phyloP scores from a whole-genome alignment of 805 yeast species.

The Schwanniomyces pseudopolymorphus region DNA sequence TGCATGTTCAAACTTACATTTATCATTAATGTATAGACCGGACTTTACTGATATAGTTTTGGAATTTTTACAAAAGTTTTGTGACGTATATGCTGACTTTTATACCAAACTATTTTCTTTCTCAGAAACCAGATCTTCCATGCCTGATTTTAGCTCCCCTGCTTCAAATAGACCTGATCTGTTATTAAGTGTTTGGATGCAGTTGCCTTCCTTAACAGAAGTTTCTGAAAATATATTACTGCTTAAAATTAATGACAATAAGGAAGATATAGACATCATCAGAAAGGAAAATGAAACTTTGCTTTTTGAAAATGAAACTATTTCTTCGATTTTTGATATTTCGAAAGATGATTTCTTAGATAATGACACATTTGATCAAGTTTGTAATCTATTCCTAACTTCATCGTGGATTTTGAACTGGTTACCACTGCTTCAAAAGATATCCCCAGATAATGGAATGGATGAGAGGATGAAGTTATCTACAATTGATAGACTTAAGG shows the following conservation, averaged over 20 bases:
- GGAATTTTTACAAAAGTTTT: constrained; percentile 33
- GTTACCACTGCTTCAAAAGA: constrained; percentile 56
- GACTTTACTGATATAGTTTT: constrained; percentile 51
- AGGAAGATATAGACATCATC: constrained; percentile 11
- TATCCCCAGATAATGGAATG: constrained; percentile 27
- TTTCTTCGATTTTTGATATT: constrained; percentile 26
- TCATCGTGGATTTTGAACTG: constrained; percentile 57
- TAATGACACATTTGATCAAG: constrained; percentile 47
- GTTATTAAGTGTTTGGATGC: constrained; percentile 34
- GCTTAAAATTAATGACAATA: constrained; percentile 11
- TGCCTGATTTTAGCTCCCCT: constrained; percentile 3
- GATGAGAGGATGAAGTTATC: constrained; percentile 16
- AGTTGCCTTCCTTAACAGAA: constrained; percentile 27
- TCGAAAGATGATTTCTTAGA: constrained; percentile 56
- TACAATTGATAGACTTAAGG: constrained; percentile 32
- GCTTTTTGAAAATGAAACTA: constrained; percentile 17
- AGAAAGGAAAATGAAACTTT: constrained; percentile 28
- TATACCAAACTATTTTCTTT: constrained; percentile 36
- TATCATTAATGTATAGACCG: constrained; percentile 56
- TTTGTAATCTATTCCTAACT: constrained; percentile 54
- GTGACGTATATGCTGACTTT: constrained; percentile 31
- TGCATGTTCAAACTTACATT: constrained; percentile 54
- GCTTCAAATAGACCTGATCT: constrained; percentile 17
- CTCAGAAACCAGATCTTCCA: constrained; percentile 15
- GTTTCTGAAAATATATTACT: constrained; percentile 14